Conservation (phyloP, 2,329 filamentous ascomycete genomes). For the Aspergillus novoparasiticus region DNA sequence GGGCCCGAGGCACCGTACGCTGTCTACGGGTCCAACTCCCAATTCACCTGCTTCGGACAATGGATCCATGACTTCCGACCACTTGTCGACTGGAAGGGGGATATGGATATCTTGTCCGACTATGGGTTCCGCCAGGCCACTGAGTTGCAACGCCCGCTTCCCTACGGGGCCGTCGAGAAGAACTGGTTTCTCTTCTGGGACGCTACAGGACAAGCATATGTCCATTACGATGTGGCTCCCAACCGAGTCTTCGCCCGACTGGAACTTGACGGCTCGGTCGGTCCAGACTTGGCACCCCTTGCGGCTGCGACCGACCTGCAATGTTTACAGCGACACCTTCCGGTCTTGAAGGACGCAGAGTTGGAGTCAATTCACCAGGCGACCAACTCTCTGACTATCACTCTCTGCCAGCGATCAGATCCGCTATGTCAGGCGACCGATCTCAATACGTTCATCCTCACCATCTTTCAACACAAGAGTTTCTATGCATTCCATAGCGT, state of each 20-base stretch:
- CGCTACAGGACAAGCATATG: conserved; percentile 46
- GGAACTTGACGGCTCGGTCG: conserved; percentile 48
- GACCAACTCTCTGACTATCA: conserved; percentile 61
- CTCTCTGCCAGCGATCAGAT: conserved; percentile 56
- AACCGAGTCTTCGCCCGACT: conserved; percentile 54
- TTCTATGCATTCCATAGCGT: conserved; percentile 52
- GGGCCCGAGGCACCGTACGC: conserved; percentile 55
- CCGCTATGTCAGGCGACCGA: conserved; percentile 44
- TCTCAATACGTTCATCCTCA: conserved; percentile 58
- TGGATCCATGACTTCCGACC: conserved; percentile 58
- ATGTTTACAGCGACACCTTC: conserved; percentile 54
- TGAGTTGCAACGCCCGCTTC: conserved; percentile 55
- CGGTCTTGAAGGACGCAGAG: conserved; percentile 24
- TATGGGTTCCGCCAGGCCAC: conserved; percentile 48
- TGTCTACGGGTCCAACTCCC: conserved; percentile 60
- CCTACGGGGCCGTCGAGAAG: conserved; percentile 56
- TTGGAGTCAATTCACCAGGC: conserved; percentile 60
- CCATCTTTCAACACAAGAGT: conserved; percentile 59
- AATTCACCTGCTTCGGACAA: conserved; percentile 59
- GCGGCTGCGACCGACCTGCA: conserved; percentile 42
- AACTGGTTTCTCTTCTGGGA: conserved; percentile 68
- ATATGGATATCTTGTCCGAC: conserved; percentile 27
- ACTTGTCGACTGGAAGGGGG: conserved; percentile 50
- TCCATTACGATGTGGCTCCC: conserved; percentile 57
- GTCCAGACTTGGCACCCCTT: conserved; percentile 49